A percentile compares a stretch with the other conserved stretches of the same genome.
These are phyloP conservation scores for Monosporozyma unispora DNA, from an alignment of 805 yeast species.

Conservation along the genomic window DNA sequence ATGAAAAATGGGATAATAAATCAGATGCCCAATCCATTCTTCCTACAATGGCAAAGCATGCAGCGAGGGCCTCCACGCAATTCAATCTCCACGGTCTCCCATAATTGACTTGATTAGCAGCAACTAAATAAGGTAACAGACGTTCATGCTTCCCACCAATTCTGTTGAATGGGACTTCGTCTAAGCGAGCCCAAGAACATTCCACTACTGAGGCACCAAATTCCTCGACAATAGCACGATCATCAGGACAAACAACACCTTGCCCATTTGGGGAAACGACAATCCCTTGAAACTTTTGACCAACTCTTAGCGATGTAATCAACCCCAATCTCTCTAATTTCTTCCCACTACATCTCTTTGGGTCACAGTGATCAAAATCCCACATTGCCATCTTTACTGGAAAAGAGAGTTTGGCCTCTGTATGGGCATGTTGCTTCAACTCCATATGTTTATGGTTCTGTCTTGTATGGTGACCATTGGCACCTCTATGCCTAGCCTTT, in stretches of 20 bases:
- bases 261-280: conserved; percentile 92
- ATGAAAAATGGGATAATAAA: conserved; percentile 70
- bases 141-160: conserved; percentile 89
- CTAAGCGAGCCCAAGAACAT: conserved; percentile 97
- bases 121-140: conserved; percentile 81
- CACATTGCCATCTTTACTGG: conserved; percentile 94
- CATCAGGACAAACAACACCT: conserved; percentile 83
- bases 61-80: conserved; percentile 96
- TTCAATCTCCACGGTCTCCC: conserved; percentile 93
- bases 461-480: conserved; percentile 50
- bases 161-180: conserved; percentile 87
- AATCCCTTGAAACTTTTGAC: conserved; percentile 85
- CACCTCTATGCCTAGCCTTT: conserved; percentile 28
- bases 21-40: conserved; percentile 80
- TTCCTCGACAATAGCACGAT: conserved; percentile 62
- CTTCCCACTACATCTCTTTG: conserved; percentile 94
- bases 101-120: conserved; percentile 95
- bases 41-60: conserved; percentile 92
- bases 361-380: conserved; percentile 99
- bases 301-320: conserved; percentile 71
- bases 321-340: conserved; percentile 82
- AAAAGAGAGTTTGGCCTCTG: conserved; percentile 36
- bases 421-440: conserved; percentile 23
- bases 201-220: conserved; percentile 96
- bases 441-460: conserved; percentile 40